Evolutionary conservation across 164 flowering plant genomes (phyloP), one percentile per base, ranked within the genome.

Genomic region (Aristolochia fimbriata): DNA sequence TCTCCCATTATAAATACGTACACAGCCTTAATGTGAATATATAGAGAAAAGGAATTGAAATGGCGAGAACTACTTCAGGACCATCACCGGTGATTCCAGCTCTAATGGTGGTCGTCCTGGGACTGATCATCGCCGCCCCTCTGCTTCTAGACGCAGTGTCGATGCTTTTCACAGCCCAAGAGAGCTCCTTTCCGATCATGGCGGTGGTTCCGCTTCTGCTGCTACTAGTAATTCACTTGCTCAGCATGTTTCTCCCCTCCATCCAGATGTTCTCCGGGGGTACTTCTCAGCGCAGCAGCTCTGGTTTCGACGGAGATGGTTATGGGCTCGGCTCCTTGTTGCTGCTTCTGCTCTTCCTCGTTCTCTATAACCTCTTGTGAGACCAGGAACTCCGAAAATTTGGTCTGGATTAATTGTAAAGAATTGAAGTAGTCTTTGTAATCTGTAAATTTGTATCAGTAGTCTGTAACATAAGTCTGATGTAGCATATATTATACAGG

Each of bases 61-160:
- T n/a, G n/a, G n/a, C 62, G 67, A 41, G 41, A 4, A 43, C 45
- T 2, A 47, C 22, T 27, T 27, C 30, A 7, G 78, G 82, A 4
- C 85, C 82, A 46, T 81, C 85, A 15, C 79, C 82, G 12, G 21
- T 78, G 47, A 57, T 81, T 9, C 82, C 81, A 2, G 75, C 68
- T 52, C 30, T 81, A 22, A 47, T 81, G 64, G 67, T 81, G 51
- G 71, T 71, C 8, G 71, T 50, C 1, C 33, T 76, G 10, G 73
- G 76, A 11, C 9, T 75, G 59, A 17, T 71, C 25, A 61, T 74
- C 23, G 68, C 25, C 30, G 74, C 75, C 1, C 75, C 75, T 16
- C 24, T 51, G 45, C 5, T 77, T 9, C 16, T 64, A 14, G 71
- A 68, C 20, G 58, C 16, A 31, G 19, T 22, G 17, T 46, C 53